Evolutionary conservation across 2,329 filamentous ascomycete genomes (phyloP), one percentile per base, ranked within the genome.

Genomic region (Paecilomyces variotii): DNA sequence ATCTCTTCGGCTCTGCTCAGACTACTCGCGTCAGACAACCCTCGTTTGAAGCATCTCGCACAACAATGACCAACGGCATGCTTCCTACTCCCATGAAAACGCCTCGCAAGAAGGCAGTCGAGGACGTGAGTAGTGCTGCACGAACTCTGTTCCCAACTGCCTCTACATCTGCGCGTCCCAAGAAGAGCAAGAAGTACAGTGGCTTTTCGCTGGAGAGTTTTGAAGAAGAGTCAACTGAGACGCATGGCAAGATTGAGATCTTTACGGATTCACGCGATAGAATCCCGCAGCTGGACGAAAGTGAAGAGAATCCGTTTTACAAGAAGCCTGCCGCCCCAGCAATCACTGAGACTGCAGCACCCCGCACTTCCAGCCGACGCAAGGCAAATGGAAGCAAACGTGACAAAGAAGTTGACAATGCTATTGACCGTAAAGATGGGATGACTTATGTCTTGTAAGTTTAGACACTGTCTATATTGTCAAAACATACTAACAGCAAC

Each of bases 231-330:
- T 58, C 68, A 12, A 60, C 61, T 24, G 62, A 63, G 24, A 66
- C 62, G 25, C 72, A 76, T 49, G 69, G 72, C 3, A 71, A 76
- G 57, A 82, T 86, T 53, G 71, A 81, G 55, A 84, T 87, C 61
- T 87, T 80, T 72, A 86, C 83, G n/a, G 84, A 87, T 64, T 81
- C 82, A 27, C 81, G 84, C 63, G 84, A 86, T 66, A 80, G 82
- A 53, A 74, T 86, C 32, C 84, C 84, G 12, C 76, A 80, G 55
- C 59, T 79, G 2, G 81, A 82, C 61, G 67, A 76, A 3, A 76
- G 73, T 34, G 74, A 79, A 53, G 78, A 80, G 57, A 87, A 86
- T 63, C 83, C 83, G 0, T 87, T 87, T 64, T 65, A 79, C 54
- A 76, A 74, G 12, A 76, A 75, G 61, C 63, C 69, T 55, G 65